Evolutionary conservation across 495 filamentous ascomycete genomes (phyloP), one percentile per base, ranked within the genome.

Genomic region (Polyplosphaeria fusca): DNA sequence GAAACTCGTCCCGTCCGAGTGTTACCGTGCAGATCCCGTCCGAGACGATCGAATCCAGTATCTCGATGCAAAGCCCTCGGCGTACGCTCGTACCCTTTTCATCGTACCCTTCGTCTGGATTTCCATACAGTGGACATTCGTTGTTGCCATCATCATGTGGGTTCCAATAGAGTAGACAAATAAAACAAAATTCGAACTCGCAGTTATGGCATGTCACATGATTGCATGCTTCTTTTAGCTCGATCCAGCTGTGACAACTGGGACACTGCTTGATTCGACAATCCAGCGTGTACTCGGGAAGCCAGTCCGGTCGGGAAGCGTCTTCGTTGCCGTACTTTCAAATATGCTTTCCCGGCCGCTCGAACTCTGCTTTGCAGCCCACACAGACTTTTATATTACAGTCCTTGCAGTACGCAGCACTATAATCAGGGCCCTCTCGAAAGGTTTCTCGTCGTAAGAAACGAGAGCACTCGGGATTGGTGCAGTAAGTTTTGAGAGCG

Each of bases 201-300:
- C 46, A 49, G 12, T 49, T 3, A 3, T 5, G 3, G 19, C 46
- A 49, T 12, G 27, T 32, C 46, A 35, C 20, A 19, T 35, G 24
- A 12, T 49, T 49, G 27, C 46, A 49, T 4, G 24, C 46, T 35
- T 35, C 46, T 4, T 3, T 14, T 4, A 32, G 46, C 27, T 49
- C 46, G 19, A 49, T 18, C 24, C 14, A 35, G 3, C 9, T 27
- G 14, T 19, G 24, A 27, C 27, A 49, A 14, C 20, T 18, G 3
- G 46, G 46, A 49, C 27, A 49, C 5, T 14, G 46, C 19, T 49
- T 35, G 25, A 49, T 49, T 5, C 46, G 46, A 22, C 27, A 30
- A 4, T 30, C 13, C 4, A 4, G 4, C 4, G 27, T 32, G 46
- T 49, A 49, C 18, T 4, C 25, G 4, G 46, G 46, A 12, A 49